These are phyloP conservation scores for Raffaelea arxii DNA, from an alignment of 2,329 filamentous ascomycete genomes.

Conservation along the genomic window DNA sequence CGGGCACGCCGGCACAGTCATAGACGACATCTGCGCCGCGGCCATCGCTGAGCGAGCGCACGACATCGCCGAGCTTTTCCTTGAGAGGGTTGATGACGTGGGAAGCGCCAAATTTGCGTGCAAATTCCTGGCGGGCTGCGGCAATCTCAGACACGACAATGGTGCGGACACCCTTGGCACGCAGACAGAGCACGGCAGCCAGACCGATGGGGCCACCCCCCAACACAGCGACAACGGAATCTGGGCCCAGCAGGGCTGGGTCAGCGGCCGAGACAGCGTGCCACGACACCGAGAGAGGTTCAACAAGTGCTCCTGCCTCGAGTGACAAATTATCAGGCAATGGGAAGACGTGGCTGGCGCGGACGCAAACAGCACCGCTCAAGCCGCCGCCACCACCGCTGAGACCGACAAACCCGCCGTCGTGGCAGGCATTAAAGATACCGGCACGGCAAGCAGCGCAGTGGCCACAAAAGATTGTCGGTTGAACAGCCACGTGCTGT, in stretches of 20 bases:
- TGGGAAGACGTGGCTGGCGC: slow-evolving; percentile 3
- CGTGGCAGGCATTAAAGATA: slow-evolving; percentile 25
- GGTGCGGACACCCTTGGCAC: slow-evolving; percentile 40
- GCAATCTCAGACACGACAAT: slow-evolving; percentile 47
- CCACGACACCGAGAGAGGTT: slow-evolving; percentile 50
- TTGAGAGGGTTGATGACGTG: slow-evolving; percentile 40
- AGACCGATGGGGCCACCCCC: slow-evolving; percentile 54
- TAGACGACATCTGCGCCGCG: slow-evolving; percentile 8
- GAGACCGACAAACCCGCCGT: slow-evolving; percentile 18
- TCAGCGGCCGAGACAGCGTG: slow-evolving; percentile 43
- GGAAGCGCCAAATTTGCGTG: slow-evolving; percentile 44
- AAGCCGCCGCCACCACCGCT: slow-evolving; percentile 5
- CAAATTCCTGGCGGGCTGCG: slow-evolving; percentile 44
- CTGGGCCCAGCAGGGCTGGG: slow-evolving; percentile 30
- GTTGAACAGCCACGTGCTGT: slow-evolving; percentile 58
- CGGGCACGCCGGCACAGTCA: slow-evolving; percentile 13
- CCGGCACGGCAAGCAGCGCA: slow-evolving; percentile 27
- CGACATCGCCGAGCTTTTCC: background rate
- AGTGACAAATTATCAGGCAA: slow-evolving; percentile 38
- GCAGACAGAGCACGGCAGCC: slow-evolving; percentile 46
- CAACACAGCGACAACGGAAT: slow-evolving; percentile 40
- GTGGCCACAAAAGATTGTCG: slow-evolving; percentile 49
- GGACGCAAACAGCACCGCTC: slow-evolving; percentile 22
- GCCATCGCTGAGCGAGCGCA: background rate
- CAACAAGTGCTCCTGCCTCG: slow-evolving; percentile 45